These are phyloP conservation scores for Chrysosporium keratinophilum DNA, from an alignment of 2,329 filamentous ascomycete genomes.

Conservation along the genomic window DNA sequence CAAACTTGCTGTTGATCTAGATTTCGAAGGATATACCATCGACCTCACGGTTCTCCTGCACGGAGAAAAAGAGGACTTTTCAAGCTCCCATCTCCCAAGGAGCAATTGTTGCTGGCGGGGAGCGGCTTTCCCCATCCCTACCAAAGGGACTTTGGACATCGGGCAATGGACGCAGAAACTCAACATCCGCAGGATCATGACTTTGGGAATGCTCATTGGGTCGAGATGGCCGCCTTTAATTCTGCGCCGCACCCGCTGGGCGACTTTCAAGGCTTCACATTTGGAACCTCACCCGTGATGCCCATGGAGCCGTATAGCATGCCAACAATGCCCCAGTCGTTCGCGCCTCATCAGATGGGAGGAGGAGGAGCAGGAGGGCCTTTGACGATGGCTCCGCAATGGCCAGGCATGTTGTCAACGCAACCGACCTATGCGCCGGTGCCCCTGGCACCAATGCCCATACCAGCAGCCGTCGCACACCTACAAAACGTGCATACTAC, in stretches of 20 bases:
- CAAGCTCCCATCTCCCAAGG: not conserved
- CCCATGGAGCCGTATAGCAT: slow-evolving; percentile 48
- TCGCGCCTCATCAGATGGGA: slow-evolving; percentile 44
- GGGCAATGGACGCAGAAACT: slow-evolving; percentile 36
- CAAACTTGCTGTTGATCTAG: not conserved
- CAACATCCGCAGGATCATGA: slow-evolving; percentile 37
- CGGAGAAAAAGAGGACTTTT: not conserved
- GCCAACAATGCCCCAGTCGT: slow-evolving; percentile 46
- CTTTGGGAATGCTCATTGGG: slow-evolving; percentile 38
- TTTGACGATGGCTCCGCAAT: slow-evolving; percentile 61
- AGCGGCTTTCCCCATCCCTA: not conserved
- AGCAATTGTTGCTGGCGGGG: not conserved
- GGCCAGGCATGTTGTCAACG: slow-evolving; percentile 74
- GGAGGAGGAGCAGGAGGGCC: slow-evolving; percentile 39
- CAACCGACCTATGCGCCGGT: slow-evolving; percentile 55
- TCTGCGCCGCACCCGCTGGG: slow-evolving; percentile 60
- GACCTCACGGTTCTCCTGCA: not conserved
- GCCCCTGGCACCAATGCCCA: slow-evolving; percentile 45
- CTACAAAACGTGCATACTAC: slow-evolving; percentile 42
- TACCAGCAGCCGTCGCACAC: slow-evolving; percentile 40
- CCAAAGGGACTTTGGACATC: not conserved
- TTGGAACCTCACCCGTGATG: slow-evolving; percentile 52
- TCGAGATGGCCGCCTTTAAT: slow-evolving; percentile 40
- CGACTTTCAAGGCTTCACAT: slow-evolving; percentile 57
- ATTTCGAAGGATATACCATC: not conserved